These are phyloP conservation scores for Serpula lacrymans DNA, from an alignment of 768 basidiomycete species.

Conservation along the genomic window DNA sequence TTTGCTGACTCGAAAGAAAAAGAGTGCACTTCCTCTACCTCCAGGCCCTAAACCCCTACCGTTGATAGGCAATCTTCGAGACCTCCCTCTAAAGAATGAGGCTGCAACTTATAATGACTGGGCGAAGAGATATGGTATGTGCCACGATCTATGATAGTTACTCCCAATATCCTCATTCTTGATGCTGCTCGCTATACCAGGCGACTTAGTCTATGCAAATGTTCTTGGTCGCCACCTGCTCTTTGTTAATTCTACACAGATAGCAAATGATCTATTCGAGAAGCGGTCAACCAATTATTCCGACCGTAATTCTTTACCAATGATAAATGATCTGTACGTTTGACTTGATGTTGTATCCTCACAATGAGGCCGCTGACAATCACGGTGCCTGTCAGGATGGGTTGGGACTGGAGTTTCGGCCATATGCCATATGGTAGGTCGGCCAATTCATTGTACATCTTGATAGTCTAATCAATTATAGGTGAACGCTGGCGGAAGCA, in stretches of 20 bases:
- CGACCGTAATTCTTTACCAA: conserved; percentile 42
- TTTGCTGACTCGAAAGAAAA: conserved; percentile 9
- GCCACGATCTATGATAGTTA: neutral
- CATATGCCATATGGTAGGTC: conserved; percentile 49
- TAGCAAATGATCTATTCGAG: conserved; percentile 53
- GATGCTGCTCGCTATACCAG: conserved; percentile 26
- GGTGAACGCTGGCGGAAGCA: conserved; percentile 52
- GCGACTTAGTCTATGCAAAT: conserved; percentile 52
- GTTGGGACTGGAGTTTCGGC: conserved; percentile 49
- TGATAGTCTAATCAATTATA: conserved; percentile 15
- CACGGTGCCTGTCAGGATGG: conserved; percentile 39
- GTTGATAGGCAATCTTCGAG: conserved; percentile 50
- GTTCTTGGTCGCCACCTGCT: conserved; percentile 47
- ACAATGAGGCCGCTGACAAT: no score
- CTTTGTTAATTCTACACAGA: conserved; percentile 44
- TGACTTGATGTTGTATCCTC: neutral
- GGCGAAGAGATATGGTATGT: conserved; percentile 35
- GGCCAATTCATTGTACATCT: conserved; percentile 5
- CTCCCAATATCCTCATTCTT: no score
- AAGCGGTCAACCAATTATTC: conserved; percentile 56
- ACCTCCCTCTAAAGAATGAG: conserved; percentile 38
- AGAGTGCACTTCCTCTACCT: conserved; percentile 36
- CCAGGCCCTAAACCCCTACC: conserved; percentile 56
- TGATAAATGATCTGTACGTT: conserved; percentile 48
- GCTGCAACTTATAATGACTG: conserved; percentile 41